Evolutionary conservation across 306 rosid species (phyloP).

Genomic region (Vachellia collinsii): DNA sequence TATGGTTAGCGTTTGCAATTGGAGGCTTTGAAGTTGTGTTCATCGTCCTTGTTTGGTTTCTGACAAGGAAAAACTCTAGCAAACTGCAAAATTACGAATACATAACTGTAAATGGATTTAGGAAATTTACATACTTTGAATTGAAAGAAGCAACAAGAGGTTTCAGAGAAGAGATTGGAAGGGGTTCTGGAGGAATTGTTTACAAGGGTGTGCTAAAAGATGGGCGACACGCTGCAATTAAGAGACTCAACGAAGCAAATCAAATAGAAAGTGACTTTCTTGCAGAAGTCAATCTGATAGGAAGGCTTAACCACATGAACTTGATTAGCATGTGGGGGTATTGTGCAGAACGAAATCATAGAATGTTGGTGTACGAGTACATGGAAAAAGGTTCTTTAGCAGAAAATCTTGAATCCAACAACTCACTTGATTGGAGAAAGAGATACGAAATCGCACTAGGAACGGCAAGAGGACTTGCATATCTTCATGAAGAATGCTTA

Average conservation of each 20-base stretch:
- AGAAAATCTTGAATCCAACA: background rate
- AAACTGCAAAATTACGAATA: background rate
- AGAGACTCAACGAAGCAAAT: background rate
- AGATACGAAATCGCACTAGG: background rate
- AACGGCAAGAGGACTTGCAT: background rate
- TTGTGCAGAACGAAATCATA: background rate
- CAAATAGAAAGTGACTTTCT: background rate
- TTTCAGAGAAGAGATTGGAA: background rate
- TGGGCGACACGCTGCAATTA: background rate
- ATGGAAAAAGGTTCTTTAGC: background rate
- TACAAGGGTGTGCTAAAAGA: background rate
- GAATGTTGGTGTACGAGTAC: background rate
- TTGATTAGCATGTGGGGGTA: background rate
- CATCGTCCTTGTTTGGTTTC: background rate
- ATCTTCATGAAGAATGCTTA: background rate
- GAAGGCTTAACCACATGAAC: background rate
- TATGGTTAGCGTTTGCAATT: background rate
- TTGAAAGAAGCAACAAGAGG: background rate
- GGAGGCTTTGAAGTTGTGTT: background rate
- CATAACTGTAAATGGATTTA: background rate
- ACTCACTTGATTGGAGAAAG: background rate
- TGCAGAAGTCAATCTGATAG: background rate
- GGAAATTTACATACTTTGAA: background rate
- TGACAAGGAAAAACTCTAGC: background rate
- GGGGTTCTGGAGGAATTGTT: background rate